A percentile compares a stretch with the other conserved stretches of the same genome.
phyloP scores from a whole-genome alignment of 192 early-diverging fungal genomes.

The Mycoemilia scoparia region DNA sequence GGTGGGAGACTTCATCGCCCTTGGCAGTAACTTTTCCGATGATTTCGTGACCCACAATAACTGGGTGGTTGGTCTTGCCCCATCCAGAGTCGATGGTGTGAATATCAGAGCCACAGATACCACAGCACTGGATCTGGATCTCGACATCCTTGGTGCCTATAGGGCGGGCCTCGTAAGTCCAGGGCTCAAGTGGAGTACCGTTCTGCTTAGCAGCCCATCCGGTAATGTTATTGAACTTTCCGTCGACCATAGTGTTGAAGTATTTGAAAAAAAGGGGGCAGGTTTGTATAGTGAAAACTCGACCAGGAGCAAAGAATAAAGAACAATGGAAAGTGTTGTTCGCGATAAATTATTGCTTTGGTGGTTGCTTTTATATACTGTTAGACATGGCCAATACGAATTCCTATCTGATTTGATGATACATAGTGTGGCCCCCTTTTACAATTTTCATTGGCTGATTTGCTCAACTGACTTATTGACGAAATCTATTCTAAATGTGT shows the following conservation, averaged over 20 bases:
- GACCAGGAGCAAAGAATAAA: too few species aligned
- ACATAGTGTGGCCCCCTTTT: too few species aligned
- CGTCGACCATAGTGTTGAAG: conserved; percentile 18
- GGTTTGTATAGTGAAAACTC: too few species aligned
- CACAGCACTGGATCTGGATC: conserved; percentile 56
- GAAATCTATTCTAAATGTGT: too few species aligned
- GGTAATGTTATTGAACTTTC: conserved; percentile 23
- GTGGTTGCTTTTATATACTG: too few species aligned
- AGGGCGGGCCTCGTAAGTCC: conserved; percentile 37
- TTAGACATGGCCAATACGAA: too few species aligned
- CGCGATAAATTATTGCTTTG: too few species aligned
- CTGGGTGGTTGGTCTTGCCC: conserved; percentile 20
- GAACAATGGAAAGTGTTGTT: too few species aligned
- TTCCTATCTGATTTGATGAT: too few species aligned
- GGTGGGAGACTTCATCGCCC: conserved; percentile 31
- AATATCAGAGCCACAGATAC: conserved; percentile 62
- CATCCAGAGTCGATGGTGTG: conserved; percentile 49
- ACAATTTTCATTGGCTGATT: too few species aligned
- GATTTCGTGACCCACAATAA: conserved; percentile 52
- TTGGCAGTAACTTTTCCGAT: conserved; percentile 40
- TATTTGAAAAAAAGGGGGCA: too few species aligned
- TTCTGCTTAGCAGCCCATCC: conserved; percentile 23
- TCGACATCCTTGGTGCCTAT: conserved; percentile 43
- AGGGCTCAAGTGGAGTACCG: conserved; percentile 19
- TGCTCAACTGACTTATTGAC: too few species aligned